Base-by-base conservation (phyloP, 495 filamentous ascomycete species). In the Hypomontagnella submonticulosa region DNA sequence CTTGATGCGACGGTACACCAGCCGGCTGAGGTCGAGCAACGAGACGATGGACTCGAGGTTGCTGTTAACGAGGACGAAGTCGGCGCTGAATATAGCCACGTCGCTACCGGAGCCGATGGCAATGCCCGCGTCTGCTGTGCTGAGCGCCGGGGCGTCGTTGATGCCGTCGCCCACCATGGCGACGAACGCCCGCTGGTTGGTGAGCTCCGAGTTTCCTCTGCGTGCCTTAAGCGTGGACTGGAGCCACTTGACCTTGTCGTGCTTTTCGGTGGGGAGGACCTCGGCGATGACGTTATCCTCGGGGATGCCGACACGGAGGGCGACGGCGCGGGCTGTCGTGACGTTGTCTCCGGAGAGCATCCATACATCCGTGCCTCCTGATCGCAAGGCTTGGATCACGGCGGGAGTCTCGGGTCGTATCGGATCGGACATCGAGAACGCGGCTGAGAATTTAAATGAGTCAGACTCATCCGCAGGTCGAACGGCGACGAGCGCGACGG, bases 341-440 rank as follows among this genome's bases (percentile, higher is more conserved):
- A 83, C 82, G 63, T 90, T 90, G 75, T 98, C 94, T 12, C 94
- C 94, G 3, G 92, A 95, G 42, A 96, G 88, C 92, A 98, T 96
- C 86, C 88, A 97, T 20, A 96, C 90, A 2, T 85, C 81, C 52
- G 91, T 87, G 57, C 84, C 84, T 20, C 82, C 84, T 18, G 84
- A 74, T 54, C 87, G 83, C 4, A 98, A 87, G n/a, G 88, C 78
- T 4, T 75, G 70, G 67, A 97, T 85, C 27, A 94, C 85, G 5
- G 73, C 62, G 15, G 80, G 72, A 0, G 94, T 87, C 72, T 96
- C 92, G 3, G 88, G 86, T 3, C 95, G 90, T 63, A 97, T 82
- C 1, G 90, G 88, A 69, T 98, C 94, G 1, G 87, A 78, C 66
- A 85, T 84, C 12, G 86, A 78, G 61, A 88, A 82, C 13, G 82